Percentiles rank a stretch among this genome's conserved stretches.
phyloP scores from a whole-genome alignment of 164 flowering plant species.

The Macadamia tetraphylla region DNA sequence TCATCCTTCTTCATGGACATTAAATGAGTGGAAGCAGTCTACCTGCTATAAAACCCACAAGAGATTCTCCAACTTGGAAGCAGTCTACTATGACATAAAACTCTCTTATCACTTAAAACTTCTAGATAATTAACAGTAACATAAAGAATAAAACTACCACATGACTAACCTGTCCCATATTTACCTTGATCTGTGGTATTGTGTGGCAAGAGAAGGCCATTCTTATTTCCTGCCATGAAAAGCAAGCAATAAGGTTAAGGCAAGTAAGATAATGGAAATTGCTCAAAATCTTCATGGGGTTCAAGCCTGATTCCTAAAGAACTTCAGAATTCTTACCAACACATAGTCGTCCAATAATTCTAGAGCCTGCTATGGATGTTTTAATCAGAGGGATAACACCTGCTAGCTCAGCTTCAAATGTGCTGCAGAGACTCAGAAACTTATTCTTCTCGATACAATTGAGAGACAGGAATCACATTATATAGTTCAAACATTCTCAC shows the following conservation, averaged over 20 bases:
- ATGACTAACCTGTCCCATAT: neutral
- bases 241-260: neutral
- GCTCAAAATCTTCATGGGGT: neutral
- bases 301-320: neutral
- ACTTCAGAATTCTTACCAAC: slow-evolving; percentile 45
- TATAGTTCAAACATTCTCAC: slow-evolving; percentile 21
- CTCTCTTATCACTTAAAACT: too few species aligned
- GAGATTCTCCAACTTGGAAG: too few species aligned
- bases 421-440: slow-evolving; percentile 31
- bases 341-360: slow-evolving; percentile 81
- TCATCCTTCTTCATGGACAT: too few species aligned
- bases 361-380: slow-evolving; percentile 79
- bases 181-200: slow-evolving; percentile 86
- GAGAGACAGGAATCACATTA: too few species aligned
- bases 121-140: neutral
- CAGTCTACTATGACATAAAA: too few species aligned
- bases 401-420: slow-evolving; percentile 78
- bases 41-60: too few species aligned
- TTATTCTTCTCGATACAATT: neutral
- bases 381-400: slow-evolving; percentile 87
- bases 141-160: too few species aligned
- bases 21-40: too few species aligned
- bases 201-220: slow-evolving; percentile 86
- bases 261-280: neutral
- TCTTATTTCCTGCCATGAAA: slow-evolving; percentile 64